Conservation (phyloP, 1,284 basidiomycete genomes). For the Lentinula novae-zelandiae region DNA sequence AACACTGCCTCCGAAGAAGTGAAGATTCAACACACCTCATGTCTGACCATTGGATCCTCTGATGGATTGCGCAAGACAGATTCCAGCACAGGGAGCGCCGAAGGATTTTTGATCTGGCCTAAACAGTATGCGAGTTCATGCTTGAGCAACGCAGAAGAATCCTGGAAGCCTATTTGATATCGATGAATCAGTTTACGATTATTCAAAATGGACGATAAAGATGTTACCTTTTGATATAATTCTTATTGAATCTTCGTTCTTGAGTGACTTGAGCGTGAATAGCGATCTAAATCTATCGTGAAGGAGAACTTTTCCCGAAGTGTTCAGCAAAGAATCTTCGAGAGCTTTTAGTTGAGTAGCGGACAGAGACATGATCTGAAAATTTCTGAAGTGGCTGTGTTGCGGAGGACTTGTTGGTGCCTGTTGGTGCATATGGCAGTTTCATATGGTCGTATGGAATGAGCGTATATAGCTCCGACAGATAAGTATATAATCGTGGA, state of each 20-base stretch:
- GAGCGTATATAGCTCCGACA: background rate
- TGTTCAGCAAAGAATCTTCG: slow-evolving; percentile 75
- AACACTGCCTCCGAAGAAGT: background rate
- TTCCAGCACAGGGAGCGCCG: slow-evolving; percentile 81
- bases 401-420: background rate
- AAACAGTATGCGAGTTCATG: slow-evolving; percentile 98
- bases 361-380: slow-evolving; percentile 19
- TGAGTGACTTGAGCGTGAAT: slow-evolving; percentile 90
- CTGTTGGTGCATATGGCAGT: background rate
- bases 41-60: slow-evolving; percentile 96
- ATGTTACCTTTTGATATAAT: slow-evolving; percentile 81
- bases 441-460: background rate
- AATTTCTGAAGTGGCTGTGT: background rate
- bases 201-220: slow-evolving; percentile 1
- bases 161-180: slow-evolving; percentile 65
- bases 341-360: slow-evolving; percentile 50
- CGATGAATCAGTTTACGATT: background rate
- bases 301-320: slow-evolving; percentile 67
- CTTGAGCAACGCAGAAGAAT: slow-evolving; percentile 89
- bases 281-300: slow-evolving; percentile 91
- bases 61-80: slow-evolving; percentile 64
- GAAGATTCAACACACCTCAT: slow-evolving; percentile 63
- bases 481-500: no score
- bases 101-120: slow-evolving; percentile 80
- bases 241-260: slow-evolving; percentile 74